A percentile compares a stretch with the other conserved stretches of the same genome.
Conservation (phyloP, 2,329 filamentous ascomycete species). For the Aspergillus fischeri region DNA sequence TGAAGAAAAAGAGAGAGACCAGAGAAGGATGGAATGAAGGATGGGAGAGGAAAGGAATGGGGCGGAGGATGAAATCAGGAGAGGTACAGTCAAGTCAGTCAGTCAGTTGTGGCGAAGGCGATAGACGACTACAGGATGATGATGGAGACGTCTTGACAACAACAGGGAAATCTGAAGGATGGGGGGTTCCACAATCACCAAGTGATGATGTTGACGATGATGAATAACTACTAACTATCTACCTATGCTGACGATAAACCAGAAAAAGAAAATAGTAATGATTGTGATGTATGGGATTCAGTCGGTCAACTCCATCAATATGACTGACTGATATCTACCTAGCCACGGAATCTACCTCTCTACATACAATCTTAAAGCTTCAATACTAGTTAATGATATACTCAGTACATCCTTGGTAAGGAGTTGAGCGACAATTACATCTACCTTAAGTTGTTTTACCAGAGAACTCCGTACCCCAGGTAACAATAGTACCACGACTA, state of each 20-base stretch:
- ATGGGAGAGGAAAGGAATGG: conserved; percentile 7
- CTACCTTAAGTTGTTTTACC: too few species aligned
- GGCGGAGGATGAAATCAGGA: conserved; percentile 2
- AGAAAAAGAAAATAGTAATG: background rate
- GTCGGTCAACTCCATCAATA: background rate
- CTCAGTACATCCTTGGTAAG: too few species aligned
- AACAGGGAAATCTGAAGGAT: conserved; percentile 4
- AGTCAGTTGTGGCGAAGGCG: background rate
- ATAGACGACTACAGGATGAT: background rate
- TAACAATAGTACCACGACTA: background rate
- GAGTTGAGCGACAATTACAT: too few species aligned
- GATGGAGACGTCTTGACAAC: conserved; percentile 4
- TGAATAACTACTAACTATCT: too few species aligned
- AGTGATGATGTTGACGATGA: background rate
- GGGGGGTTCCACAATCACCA: background rate
- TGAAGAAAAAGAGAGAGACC: conserved; percentile 3
- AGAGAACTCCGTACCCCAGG: background rate
- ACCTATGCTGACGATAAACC: background rate
- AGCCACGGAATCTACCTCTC: background rate
- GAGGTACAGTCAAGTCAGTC: background rate
- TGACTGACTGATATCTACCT: background rate
- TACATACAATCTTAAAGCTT: background rate
- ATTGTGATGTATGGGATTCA: background rate
- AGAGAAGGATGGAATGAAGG: conserved; percentile 7
- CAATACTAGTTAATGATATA: background rate